Conservation (phyloP, 2,329 filamentous ascomycete genomes). For the Grosmannia clavigera region DNA sequence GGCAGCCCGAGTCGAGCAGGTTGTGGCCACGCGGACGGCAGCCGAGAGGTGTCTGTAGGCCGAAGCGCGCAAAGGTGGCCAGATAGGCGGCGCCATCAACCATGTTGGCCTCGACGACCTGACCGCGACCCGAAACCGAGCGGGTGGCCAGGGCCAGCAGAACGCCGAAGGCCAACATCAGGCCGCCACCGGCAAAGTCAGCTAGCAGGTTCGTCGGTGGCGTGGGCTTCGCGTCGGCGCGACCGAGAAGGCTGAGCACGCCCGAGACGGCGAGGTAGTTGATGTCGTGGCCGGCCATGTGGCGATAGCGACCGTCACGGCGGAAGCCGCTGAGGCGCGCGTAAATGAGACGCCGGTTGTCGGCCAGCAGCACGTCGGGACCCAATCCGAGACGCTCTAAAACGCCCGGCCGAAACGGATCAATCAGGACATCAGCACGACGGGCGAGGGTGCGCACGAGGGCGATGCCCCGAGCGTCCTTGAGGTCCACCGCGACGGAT, state of each 20-base stretch:
- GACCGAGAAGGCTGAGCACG: conserved; percentile 63
- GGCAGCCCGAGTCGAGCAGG: conserved; percentile 69
- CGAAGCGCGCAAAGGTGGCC: conserved; percentile 62
- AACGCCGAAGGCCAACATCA: conserved; percentile 69
- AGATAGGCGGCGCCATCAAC: conserved; percentile 79
- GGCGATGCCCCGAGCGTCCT: conserved; percentile 47
- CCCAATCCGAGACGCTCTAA: conserved; percentile 73
- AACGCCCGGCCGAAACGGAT: conserved; percentile 85
- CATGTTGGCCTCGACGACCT: conserved; percentile 95
- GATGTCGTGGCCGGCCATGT: conserved; percentile 92
- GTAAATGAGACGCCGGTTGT: conserved; percentile 68
- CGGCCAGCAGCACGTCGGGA: conserved; percentile 50
- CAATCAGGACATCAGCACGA: conserved; percentile 68
- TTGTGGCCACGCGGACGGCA: conserved; percentile 57
- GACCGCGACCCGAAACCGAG: conserved; percentile 53
- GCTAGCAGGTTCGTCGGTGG: conserved; percentile 75
- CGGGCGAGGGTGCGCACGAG: conserved; percentile 55
- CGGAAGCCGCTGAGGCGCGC: conserved; percentile 84
- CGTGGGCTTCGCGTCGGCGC: conserved; percentile 55
- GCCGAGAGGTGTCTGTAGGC: conserved; percentile 51
- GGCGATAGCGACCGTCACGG: conserved; percentile 69
- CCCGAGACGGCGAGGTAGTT: conserved; percentile 90
- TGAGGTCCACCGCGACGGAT: conserved; percentile 71
- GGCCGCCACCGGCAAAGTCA: conserved; percentile 85
- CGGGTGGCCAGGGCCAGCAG: conserved; percentile 65